phyloP scores from a whole-genome alignment of 441 rosid species.

The Populus hybrid region DNA sequence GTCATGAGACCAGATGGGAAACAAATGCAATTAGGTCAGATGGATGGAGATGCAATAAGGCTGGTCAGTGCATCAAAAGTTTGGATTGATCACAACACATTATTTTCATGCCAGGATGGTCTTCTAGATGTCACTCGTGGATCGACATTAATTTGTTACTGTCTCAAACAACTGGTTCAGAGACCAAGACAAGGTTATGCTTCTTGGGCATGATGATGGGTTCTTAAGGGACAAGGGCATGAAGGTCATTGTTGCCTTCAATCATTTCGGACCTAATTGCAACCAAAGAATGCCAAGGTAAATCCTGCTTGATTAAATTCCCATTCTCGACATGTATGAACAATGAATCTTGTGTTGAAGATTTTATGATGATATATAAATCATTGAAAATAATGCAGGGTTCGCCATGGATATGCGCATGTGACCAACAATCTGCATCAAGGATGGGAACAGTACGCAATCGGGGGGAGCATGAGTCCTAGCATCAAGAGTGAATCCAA shows the following conservation, averaged over 20 bases:
- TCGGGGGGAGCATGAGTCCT: constrained; percentile 84
- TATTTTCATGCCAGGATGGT: constrained; percentile 67
- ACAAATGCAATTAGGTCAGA: constrained; percentile 35
- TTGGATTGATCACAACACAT: constrained; percentile 82
- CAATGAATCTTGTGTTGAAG: neutral
- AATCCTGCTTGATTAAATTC: neutral
- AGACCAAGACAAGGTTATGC: constrained; percentile 88
- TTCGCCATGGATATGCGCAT: constrained; percentile 71
- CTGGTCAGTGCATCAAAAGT: constrained; percentile 54
- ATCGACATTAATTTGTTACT: constrained; percentile 42
- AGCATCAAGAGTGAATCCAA: constrained; percentile 77
- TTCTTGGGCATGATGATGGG: constrained; percentile 73
- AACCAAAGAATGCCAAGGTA: constrained; percentile 89
- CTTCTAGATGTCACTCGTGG: constrained; percentile 73
- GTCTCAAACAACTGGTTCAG: constrained; percentile 79
- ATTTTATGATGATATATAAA: neutral
- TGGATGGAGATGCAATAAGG: constrained; percentile 73
- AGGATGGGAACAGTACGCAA: constrained; percentile 81
- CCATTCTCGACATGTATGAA: too few species aligned
- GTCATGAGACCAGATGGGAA: constrained; percentile 57
- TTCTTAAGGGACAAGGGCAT: constrained; percentile 53
- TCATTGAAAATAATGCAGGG: constrained; percentile 33
- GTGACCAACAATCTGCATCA: constrained; percentile 67
- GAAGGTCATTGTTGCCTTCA: constrained; percentile 73
- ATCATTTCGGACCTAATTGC: constrained; percentile 86